These are phyloP conservation scores for Glycine latifolia DNA, from an alignment of 306 rosid genomes.

Conservation along the genomic window DNA sequence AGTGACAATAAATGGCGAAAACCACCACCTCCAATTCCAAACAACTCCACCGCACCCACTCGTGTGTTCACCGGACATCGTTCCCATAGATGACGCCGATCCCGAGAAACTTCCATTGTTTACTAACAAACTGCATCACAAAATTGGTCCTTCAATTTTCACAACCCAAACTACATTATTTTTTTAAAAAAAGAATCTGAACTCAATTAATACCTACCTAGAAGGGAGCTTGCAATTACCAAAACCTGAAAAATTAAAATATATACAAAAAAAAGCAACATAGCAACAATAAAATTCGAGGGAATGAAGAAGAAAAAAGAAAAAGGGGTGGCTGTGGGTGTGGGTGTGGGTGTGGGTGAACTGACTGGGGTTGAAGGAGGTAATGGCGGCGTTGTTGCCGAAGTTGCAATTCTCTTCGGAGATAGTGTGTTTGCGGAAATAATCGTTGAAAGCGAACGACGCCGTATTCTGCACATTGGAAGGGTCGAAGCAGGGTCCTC, in stretches of 20 bases:
- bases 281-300: background rate
- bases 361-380: conserved; percentile 12
- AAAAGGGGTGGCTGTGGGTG: too few species aligned
- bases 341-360: too few species aligned
- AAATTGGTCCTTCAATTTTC: background rate
- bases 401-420: conserved; percentile 20
- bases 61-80: background rate
- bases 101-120: conserved; percentile 23
- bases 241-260: background rate
- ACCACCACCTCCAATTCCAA: conserved; percentile 3
- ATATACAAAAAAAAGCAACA: background rate
- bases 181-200: background rate
- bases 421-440: background rate
- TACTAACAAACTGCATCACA: conserved; percentile 1
- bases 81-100: background rate
- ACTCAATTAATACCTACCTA: background rate
- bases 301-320: background rate
- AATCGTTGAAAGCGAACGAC: conserved; percentile 31
- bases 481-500: conserved; percentile 27
- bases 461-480: conserved; percentile 28
- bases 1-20: background rate
- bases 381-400: conserved; percentile 27
- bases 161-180: background rate
- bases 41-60: background rate
- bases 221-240: conserved; percentile 26